Evolutionary conservation across 768 basidiomycete species (phyloP), one percentile per base, ranked within the genome.

Genomic region (Mycena haematopus): DNA sequence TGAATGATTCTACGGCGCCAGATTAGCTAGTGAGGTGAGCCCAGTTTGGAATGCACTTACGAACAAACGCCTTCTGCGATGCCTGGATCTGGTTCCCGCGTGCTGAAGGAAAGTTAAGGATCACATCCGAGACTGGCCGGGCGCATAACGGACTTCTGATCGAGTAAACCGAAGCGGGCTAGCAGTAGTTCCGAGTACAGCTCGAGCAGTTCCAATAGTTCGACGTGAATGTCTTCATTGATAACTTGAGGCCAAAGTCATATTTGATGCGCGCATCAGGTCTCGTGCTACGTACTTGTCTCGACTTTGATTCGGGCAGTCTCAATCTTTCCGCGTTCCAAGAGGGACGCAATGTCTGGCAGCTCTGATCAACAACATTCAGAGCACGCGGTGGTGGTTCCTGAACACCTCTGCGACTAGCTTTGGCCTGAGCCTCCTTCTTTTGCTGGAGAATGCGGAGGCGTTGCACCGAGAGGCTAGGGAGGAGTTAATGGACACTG

Each of bases 161-260:
- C 97, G 49, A 99, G 82, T 29, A 99, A 77, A 11, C 92, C 92
- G 70, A 99, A 99, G 50, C 97, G 85, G 10, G 96, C 93, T 24
- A 96, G 81, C 21, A 99, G 77, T n/a, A 96, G 84, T 71, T 99
- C 97, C 66, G 91, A 93, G 73, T 98, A 98, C 13, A 99, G 83
- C 78, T 98, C 96, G 27, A 99, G 79, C 6, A 99, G 79, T 71
- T 99, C 96, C 38, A 98, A 78, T 25, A 98, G 82, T 72, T 98
- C 96, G 47, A 93, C 79, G 71, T 92, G 84, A 47, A 93, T 84
- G 71, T 95, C 92, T 67, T 93, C 92, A 71, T 92, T 86, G 71
- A 94, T 95, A 57, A 94, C 90, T 89, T 31, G 29, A 66, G 42
- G 49, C 27, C 22, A 56, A 52, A 44, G 65, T 52, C 58, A 35